Conservation (phyloP, 2,329 filamentous ascomycete genomes). For the Metarhizium anisopliae region DNA sequence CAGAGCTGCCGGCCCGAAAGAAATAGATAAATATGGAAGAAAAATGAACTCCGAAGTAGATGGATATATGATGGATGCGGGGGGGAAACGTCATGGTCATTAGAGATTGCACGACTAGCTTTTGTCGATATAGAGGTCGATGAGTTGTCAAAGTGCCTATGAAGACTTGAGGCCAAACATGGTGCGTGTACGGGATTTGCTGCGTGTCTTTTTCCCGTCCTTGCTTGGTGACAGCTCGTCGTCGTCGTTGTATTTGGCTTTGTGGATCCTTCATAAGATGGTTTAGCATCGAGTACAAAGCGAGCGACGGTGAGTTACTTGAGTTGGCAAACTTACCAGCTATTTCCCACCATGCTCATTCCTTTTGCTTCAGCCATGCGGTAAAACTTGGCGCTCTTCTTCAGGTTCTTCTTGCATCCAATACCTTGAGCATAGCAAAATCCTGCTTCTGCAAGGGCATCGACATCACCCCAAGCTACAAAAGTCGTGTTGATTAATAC, state of each 20-base stretch:
- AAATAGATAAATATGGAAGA: constrained; percentile 8
- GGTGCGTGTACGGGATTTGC: constrained; percentile 66
- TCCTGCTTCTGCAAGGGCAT: constrained; percentile 87
- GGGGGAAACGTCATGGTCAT: constrained; percentile 20
- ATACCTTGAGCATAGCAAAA: constrained; percentile 94
- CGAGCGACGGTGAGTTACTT: not conserved
- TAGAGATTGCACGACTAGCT: constrained; percentile 6
- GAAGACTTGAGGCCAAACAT: constrained; percentile 52
- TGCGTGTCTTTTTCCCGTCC: constrained; percentile 55
- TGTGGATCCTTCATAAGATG: constrained; percentile 68
- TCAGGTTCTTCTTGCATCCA: constrained; percentile 92
- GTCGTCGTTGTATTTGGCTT: constrained; percentile 79
- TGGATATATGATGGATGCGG: constrained; percentile 15
- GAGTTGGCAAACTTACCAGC: constrained; percentile 60
- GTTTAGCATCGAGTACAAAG: not conserved
- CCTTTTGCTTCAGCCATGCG: constrained; percentile 85
- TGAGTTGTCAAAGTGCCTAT: not conserved
- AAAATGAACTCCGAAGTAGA: constrained; percentile 22
- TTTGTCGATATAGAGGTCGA: not conserved
- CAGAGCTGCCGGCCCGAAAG: not conserved
- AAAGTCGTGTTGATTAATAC: not conserved
- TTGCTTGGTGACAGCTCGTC: constrained; percentile 33
- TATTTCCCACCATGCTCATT: constrained; percentile 96
- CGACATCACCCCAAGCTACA: constrained; percentile 81
- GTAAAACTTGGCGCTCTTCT: constrained; percentile 87